Percentiles rank a stretch among this genome's conserved stretches.
These are phyloP conservation scores for Penicillium paxilli DNA, from an alignment of 495 filamentous ascomycete species.

Conservation along the genomic window DNA sequence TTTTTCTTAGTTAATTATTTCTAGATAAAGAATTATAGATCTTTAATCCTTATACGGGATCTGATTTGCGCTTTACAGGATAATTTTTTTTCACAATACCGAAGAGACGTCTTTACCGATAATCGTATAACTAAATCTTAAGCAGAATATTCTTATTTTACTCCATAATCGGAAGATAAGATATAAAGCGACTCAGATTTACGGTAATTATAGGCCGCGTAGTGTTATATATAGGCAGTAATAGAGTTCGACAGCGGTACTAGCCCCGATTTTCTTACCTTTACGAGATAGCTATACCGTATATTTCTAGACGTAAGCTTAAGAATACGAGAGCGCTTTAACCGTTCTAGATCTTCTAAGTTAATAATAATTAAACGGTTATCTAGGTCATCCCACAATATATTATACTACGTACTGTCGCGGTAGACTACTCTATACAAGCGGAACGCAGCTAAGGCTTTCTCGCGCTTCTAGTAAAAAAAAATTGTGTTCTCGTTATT, in stretches of 20 bases:
- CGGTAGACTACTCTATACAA: conserved; percentile 16
- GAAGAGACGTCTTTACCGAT: background rate
- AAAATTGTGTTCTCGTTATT: conserved; percentile 21
- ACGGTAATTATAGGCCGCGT: background rate
- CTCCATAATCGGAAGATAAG: background rate
- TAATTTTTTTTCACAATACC: background rate
- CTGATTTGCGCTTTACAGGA: background rate
- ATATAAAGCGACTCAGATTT: background rate
- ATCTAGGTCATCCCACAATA: conserved; percentile 17
- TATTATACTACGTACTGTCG: conserved; percentile 27
- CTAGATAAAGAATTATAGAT: background rate
- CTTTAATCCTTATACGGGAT: background rate
- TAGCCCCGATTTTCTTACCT: background rate
- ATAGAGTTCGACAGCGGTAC: conserved; percentile 3
- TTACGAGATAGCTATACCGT: conserved; percentile 5
- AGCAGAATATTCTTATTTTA: background rate
- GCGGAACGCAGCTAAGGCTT: conserved; percentile 12
- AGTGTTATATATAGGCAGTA: conserved; percentile 2
- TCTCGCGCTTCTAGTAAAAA: conserved; percentile 17
- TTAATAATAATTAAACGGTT: conserved; percentile 20
- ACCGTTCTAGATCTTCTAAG: conserved; percentile 23
- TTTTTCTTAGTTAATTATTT: background rate
- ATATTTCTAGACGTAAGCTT: conserved; percentile 5
- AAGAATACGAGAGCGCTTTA: conserved; percentile 9
- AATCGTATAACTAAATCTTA: background rate